Percentiles rank a stretch among this genome's conserved stretches.
Evolutionary conservation across 257 asterid genomes (phyloP).

Genomic region (Rubia yunnanensis): DNA sequence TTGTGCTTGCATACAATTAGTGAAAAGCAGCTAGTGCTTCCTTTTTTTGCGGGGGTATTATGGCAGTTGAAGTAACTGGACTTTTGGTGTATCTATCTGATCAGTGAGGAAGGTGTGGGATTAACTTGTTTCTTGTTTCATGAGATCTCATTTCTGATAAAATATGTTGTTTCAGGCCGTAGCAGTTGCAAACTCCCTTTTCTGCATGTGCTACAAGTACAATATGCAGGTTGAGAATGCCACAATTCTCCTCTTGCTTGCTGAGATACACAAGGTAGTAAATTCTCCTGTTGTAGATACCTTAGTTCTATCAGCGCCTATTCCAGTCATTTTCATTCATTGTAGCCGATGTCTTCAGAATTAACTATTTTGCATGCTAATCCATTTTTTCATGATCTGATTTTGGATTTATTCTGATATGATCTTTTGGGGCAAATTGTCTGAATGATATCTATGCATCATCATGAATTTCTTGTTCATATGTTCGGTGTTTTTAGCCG

Average conservation of each 20-base stretch:
- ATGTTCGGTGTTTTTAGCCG: not conserved
- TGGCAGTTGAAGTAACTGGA: not conserved
- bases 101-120: not conserved
- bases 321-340: not conserved
- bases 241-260: conserved; percentile 80
- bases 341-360: not conserved
- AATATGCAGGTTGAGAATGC: conserved; percentile 93
- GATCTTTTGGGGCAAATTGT: not conserved
- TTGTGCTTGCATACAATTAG: not conserved
- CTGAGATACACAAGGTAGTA: conserved; percentile 92
- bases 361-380: not conserved
- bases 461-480: not conserved
- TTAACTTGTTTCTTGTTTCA: not conserved
- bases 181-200: conserved; percentile 74
- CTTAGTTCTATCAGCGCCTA: not conserved
- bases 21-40: not conserved
- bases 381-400: not conserved
- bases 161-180: conserved; percentile 63
- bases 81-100: not conserved
- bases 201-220: conserved; percentile 67
- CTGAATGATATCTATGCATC: not conserved
- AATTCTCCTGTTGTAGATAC: not conserved
- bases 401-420: not conserved
- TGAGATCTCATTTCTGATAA: conserved; percentile 14
- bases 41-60: too few species aligned